Base-by-base conservation (phyloP, 306 rosid genomes). In the Pachyrhizus erosus region DNA sequence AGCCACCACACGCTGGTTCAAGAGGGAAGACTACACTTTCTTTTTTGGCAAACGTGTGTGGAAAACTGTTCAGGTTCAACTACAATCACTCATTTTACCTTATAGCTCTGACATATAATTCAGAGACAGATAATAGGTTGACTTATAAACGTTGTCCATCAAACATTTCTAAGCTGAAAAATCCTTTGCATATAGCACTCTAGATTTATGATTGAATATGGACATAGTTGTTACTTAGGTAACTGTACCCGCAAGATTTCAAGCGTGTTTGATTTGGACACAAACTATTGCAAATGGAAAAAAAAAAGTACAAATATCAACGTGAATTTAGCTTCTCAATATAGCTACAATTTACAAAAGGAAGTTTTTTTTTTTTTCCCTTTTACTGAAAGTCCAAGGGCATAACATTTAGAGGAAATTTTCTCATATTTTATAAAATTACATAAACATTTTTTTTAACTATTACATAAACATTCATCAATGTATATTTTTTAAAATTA, bases 1-100 rank as follows among this genome's bases (percentile, higher is more conserved):
- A 2, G 54, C 79, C 67, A 58, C 40, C 65, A 72, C 65, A 60
- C 42, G 29, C 52, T 11, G 73, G 20, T 61, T 76, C 27, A 76
- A 45, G 23, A 37, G 42, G 62, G 62, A 77, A 27, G 21, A 60
- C 57, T 61, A 43, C 23, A 45, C 13, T 27, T 10, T 18, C 9
- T 62, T 77, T 46, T 31, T 24, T 4, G 69, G 34, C 13, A 37
- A 75, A 57, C 39, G 79, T 7, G 60, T 70, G 60, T 57, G 29
- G 45, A 26, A 76, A 60, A 24, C 10, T 42, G 71, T 42, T 29
- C 45, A 61, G 49, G 1, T 42, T 58, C 20, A 43, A 58, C n/a
- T 40, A 31, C 45, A 29, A 15, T 66, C 46, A 37, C 71, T 34
- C 33, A 8, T 65, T 65, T 9, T 6, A 33, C 42, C 42, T 26